phyloP scores from a whole-genome alignment of 208 protist species.

The Dictyostelium gargantuum region DNA sequence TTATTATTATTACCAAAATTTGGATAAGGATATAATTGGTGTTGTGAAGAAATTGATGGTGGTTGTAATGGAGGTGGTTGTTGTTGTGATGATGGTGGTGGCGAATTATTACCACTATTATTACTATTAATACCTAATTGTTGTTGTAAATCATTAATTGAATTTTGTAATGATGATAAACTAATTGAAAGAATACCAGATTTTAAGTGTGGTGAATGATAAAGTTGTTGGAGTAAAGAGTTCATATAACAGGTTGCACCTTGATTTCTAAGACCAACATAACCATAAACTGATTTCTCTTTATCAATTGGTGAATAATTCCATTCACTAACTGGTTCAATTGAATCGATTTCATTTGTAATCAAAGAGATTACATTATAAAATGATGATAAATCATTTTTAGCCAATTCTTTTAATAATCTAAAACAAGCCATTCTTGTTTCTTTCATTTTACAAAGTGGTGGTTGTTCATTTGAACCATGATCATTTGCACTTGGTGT shows the following conservation, averaged over 20 bases:
- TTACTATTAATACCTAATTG: background rate
- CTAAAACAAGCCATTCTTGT: constrained; percentile 7
- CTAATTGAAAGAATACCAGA: background rate
- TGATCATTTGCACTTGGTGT: constrained; percentile 28
- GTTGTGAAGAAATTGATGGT: background rate
- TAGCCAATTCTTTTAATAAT: constrained; percentile 25
- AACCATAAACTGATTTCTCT: constrained; percentile 73
- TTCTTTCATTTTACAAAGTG: constrained; percentile 32
- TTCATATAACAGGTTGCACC: constrained; percentile 90
- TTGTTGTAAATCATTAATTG: background rate
- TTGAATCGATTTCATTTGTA: constrained; percentile 24
- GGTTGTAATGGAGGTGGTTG: background rate
- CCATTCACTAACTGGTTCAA: constrained; percentile 42
- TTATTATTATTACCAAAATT: background rate
- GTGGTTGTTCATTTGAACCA: background rate
- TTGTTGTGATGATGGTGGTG: too few relatives aligned
- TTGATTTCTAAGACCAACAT: constrained; percentile 85
- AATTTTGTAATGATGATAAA: background rate
- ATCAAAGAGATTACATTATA: background rate
- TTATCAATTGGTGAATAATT: constrained; percentile 64
- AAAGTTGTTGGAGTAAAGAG: constrained; percentile 86
- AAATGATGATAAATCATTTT: constrained; percentile 15
- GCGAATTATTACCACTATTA: background rate
- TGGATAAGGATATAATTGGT: background rate
- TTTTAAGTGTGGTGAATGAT: constrained; percentile 55